Percentiles rank a stretch among this genome's conserved stretches.
These are phyloP conservation scores for Aspergillus sclerotiicarbonarius DNA, from an alignment of 495 filamentous ascomycete genomes.

Conservation along the genomic window DNA sequence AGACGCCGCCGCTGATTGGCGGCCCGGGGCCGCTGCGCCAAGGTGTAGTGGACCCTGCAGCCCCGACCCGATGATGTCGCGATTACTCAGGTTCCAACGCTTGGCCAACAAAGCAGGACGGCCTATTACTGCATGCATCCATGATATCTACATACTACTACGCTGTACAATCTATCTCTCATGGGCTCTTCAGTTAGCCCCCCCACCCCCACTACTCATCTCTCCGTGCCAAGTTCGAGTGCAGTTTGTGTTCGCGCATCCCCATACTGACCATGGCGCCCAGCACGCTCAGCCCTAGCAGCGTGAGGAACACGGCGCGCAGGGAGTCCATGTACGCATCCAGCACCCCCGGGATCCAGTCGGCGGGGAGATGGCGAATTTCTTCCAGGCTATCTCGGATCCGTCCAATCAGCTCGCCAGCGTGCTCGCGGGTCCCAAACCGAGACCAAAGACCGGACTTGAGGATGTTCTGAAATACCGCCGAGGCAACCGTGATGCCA, in stretches of 20 bases:
- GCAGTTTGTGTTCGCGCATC: slow-evolving; percentile 78
- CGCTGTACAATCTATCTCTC: not conserved
- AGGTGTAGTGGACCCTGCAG: not conserved
- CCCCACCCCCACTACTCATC: slow-evolving; percentile 31
- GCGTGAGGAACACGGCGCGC: slow-evolving; percentile 69
- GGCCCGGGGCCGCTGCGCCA: not conserved
- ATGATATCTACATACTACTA: not conserved
- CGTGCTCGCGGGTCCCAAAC: slow-evolving; percentile 65
- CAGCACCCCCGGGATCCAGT: slow-evolving; percentile 68
- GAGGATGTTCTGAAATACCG: slow-evolving; percentile 74
- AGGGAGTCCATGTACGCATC: slow-evolving; percentile 75
- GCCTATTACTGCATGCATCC: too few species aligned
- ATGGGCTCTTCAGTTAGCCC: slow-evolving; percentile 11
- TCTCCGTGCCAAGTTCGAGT: slow-evolving; percentile 64
- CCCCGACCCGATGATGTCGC: not conserved
- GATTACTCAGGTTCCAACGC: too few species aligned
- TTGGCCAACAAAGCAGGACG: too few species aligned
- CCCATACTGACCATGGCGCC: slow-evolving; percentile 59
- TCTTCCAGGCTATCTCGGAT: slow-evolving; percentile 76
- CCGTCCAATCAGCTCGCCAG: slow-evolving; percentile 62
- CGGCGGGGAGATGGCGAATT: slow-evolving; percentile 63
- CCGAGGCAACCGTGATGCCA: slow-evolving; percentile 73
- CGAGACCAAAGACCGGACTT: slow-evolving; percentile 60
- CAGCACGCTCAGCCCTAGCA: slow-evolving; percentile 58
- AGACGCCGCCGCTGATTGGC: not conserved